Evolutionary conservation across 257 asterid species (phyloP), one percentile per base, ranked within the genome.

Genomic region (Capsicum chinense): DNA sequence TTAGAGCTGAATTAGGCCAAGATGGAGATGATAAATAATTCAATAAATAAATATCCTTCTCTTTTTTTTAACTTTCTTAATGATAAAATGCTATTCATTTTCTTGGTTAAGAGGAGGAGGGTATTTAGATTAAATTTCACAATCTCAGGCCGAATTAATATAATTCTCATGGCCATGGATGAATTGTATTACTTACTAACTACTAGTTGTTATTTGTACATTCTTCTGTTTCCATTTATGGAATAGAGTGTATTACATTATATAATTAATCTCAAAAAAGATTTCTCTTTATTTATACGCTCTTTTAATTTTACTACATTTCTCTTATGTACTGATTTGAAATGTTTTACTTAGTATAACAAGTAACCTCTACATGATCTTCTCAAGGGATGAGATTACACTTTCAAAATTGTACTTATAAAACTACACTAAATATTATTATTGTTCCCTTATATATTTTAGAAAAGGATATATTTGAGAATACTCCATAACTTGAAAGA

Each of bases 1-100:
- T 85, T 5, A 44, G 33, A 48, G 87, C 37, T 2, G 91, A 87
- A 67, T 67, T 35, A 70, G 86, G 56, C 6, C n/a, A 21, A 16
- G 87, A 70, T 37, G 86, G 83, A 50, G 50, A 33, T 37, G 57
- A 42, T 58, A 42, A 39, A 33, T 58, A 42, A 39, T 79, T 48
- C 26, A 67, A 12, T 69, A 1, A 39, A 69, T 44, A 44, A 44
- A 26, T 4, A 44, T 44, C 44, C 3, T 39, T 39, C 44, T 50
- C 44, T 33, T 33, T 26, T 26, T 64, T 64, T 26, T 26, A 11
- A 14, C 71, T 64, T 64, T 64, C 44, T 33, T 12, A 10, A 64
- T 63, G 48, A 44, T 33, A 4, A 64, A 14, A 15, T 13, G 17
- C 6, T 56, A 16, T 56, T 6, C n/a, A 9, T 4, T 14, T 66